Evolutionary conservation across 208 protist species (phyloP), one percentile per base, ranked within the genome.

Genomic region (Vickermania ingenoplastis): DNA sequence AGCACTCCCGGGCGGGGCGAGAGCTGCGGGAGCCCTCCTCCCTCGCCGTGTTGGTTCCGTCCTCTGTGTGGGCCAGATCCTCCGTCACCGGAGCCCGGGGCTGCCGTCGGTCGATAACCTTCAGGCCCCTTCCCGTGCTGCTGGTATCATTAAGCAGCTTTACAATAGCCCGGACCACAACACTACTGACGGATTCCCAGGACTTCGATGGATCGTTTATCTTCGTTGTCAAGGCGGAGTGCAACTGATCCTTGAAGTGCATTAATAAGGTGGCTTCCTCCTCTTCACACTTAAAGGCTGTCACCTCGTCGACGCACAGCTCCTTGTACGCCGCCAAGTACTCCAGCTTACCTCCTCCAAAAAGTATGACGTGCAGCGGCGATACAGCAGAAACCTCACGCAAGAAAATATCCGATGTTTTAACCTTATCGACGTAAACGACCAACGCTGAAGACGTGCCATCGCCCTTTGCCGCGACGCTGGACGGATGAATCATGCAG

Each of bases 381-480:
- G 83, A 74, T 22, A 98, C 81, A 59, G 93, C 79, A 2, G 86
- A 96, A 17, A 92, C 81, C 56, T 97, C 85, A 17, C 92, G 80
- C 29, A 98, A 54, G 67, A 95, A 98, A 0, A 94, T 86, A 49
- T 69, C 73, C 3, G 83, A 92, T 0, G 96, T 98, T 66, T 96
- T 88, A 0, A 97, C 71, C 67, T 97, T 97, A 55, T 98, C 93
- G 56, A 92, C 74, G 79, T 96, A 98, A 1, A 97, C 84, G 26
- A 98, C 65, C 45, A 95, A 84, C 23, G 73, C 81, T 1, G 87
- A 85, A 11, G 67, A 31, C 41, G 90, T 88, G 2, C 77, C 57
- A n/a, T 67, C 79, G 48, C 83, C 82, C 45, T 78, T 76, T 1
- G 80, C 71, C n/a, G 83, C 85, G 31, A 97, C 85, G 41, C 92